Conservation (phyloP, 768 basidiomycete genomes). For the Hortiboletus flavorubellus region DNA sequence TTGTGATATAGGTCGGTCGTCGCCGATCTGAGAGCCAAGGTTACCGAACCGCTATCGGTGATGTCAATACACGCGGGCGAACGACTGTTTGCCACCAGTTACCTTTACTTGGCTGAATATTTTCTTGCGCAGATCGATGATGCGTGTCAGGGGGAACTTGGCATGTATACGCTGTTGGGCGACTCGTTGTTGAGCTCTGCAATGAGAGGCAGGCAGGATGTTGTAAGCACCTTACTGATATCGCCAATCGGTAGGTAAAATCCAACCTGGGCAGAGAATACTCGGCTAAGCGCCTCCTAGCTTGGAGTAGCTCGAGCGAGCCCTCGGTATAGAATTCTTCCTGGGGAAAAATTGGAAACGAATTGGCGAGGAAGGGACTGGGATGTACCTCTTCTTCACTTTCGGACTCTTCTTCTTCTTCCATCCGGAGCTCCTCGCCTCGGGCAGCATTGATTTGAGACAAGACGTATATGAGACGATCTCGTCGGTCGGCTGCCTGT, state of each 20-base stretch:
- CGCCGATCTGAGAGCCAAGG: slow-evolving; percentile 96
- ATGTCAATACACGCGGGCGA: not conserved
- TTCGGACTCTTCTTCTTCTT: slow-evolving; percentile 59
- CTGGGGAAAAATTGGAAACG: slow-evolving; percentile 35
- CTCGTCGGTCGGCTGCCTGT: slow-evolving; percentile 92
- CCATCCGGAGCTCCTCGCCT: slow-evolving; percentile 66
- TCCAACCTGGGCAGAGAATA: slow-evolving; percentile 94
- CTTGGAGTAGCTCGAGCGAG: slow-evolving; percentile 79
- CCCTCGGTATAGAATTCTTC: slow-evolving; percentile 97
- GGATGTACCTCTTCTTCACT: slow-evolving; percentile 70
- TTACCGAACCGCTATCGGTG: slow-evolving; percentile 75
- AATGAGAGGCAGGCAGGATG: slow-evolving; percentile 37
- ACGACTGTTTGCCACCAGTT: slow-evolving; percentile 13
- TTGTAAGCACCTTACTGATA: slow-evolving; percentile 77
- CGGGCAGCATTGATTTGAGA: slow-evolving; percentile 90
- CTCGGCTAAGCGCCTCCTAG: slow-evolving; percentile 83
- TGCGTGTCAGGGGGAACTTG: slow-evolving; percentile 77
- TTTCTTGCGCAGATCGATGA: slow-evolving; percentile 91
- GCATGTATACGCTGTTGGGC: slow-evolving; percentile 91
- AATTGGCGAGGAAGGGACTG: not conserved
- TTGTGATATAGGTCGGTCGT: slow-evolving; percentile 90
- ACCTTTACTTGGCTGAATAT: slow-evolving; percentile 90
- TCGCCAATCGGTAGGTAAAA: slow-evolving; percentile 55
- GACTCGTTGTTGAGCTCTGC: slow-evolving; percentile 94
- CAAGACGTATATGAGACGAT: slow-evolving; percentile 91